Evolutionary conservation across 768 basidiomycete genomes (phyloP).

Genomic region (Kwoniella botswanensis): DNA sequence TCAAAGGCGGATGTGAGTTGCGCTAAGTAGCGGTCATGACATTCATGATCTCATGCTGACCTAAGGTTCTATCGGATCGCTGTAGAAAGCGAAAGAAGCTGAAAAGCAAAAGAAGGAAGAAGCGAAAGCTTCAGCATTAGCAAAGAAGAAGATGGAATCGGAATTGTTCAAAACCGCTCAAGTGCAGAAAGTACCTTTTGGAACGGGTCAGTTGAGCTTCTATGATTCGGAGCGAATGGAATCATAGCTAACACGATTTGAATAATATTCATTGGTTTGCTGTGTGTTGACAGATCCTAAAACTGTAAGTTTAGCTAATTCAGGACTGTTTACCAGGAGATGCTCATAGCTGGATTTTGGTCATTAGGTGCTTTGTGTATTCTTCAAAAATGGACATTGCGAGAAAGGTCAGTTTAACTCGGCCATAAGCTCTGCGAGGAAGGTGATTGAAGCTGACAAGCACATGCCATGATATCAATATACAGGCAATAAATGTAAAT

Average conservation of each 20-base stretch:
- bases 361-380: conserved; percentile 73
- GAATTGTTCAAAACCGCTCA: conserved; percentile 69
- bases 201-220: conserved; percentile 63
- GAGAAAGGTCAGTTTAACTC: conserved; percentile 79
- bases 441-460: too few relatives aligned
- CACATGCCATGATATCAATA: too few relatives aligned
- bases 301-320: conserved; percentile 62
- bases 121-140: conserved; percentile 50
- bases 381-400: conserved; percentile 88
- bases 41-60: too few relatives aligned
- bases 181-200: conserved; percentile 73
- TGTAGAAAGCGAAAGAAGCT: conserved; percentile 76
- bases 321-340: not conserved
- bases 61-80: too few relatives aligned
- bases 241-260: conserved; percentile 9
- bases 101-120: conserved; percentile 64
- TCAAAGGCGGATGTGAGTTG: conserved; percentile 67
- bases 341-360: not conserved
- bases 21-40: too few relatives aligned
- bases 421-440: too few relatives aligned
- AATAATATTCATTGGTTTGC: conserved; percentile 22
- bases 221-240: not conserved
- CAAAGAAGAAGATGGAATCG: conserved; percentile 69
- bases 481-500: conserved; percentile 73
- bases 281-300: conserved; percentile 72